A percentile compares a stretch with the other conserved stretches of the same genome.
Conservation (phyloP, 331 rosid species). For the Quercus phellos region DNA sequence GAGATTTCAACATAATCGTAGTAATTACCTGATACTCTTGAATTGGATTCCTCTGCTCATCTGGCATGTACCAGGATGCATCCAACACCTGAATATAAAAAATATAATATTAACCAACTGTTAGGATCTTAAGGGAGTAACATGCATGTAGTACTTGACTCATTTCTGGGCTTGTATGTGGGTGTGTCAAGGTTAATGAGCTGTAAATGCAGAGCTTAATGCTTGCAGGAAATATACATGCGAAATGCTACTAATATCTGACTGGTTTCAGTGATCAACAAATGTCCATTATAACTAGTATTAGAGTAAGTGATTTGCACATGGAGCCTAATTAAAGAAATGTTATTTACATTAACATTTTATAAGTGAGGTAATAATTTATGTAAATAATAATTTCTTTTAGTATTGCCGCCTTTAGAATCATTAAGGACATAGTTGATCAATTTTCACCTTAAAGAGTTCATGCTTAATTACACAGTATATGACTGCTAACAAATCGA, state of each 20-base stretch:
- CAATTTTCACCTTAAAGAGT: not conserved
- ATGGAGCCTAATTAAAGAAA: not conserved
- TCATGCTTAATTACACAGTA: not conserved
- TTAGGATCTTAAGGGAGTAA: conserved; percentile 5
- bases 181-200: not conserved
- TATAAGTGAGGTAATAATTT: not conserved
- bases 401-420: not conserved
- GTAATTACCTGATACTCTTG: conserved; percentile 87
- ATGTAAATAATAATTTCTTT: too few relatives aligned
- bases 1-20: not conserved
- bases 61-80: conserved; percentile 99
- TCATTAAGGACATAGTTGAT: not conserved
- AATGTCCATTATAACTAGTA: not conserved
- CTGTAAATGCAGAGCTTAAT: not conserved
- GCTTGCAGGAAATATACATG: not conserved
- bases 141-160: not conserved
- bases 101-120: not conserved
- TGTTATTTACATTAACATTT: not conserved
- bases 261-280: not conserved
- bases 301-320: not conserved
- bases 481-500: not conserved
- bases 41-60: conserved; percentile 90
- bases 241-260: not conserved
- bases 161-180: not conserved
- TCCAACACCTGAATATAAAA: conserved; percentile 64